phyloP scores from a whole-genome alignment of 2,329 filamentous ascomycete genomes.

The Colletotrichum shisoi region DNA sequence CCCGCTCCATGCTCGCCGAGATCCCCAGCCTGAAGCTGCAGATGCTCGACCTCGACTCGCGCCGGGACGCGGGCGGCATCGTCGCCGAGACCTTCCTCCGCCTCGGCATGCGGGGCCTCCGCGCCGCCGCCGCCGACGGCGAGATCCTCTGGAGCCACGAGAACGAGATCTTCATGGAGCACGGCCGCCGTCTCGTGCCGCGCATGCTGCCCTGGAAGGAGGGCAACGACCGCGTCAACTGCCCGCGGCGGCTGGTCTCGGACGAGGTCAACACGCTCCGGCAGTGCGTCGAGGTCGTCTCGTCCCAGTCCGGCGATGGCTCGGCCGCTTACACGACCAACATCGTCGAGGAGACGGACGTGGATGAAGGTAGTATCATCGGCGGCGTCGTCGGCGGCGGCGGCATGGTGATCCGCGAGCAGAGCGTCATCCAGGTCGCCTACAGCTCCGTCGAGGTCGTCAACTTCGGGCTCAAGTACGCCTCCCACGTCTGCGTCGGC shows the following conservation, averaged over 20 bases:
- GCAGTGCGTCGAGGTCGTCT: slow-evolving; percentile 45
- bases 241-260: slow-evolving; percentile 49
- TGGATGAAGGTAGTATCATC: slow-evolving; percentile 26
- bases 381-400: not conserved
- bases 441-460: slow-evolving; percentile 50
- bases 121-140: slow-evolving; percentile 9
- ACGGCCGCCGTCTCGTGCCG: slow-evolving; percentile 48
- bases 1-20: slow-evolving; percentile 37
- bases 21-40: slow-evolving; percentile 38
- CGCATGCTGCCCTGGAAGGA: slow-evolving; percentile 52
- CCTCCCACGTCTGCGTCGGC: slow-evolving; percentile 48
- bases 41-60: slow-evolving; percentile 39
- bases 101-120: slow-evolving; percentile 25
- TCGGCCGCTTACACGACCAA: slow-evolving; percentile 41
- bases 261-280: slow-evolving; percentile 47
- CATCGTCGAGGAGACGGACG: slow-evolving; percentile 32
- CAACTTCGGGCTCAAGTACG: slow-evolving; percentile 41
- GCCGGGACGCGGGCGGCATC: not conserved
- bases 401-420: not conserved
- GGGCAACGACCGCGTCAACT: slow-evolving; percentile 52
- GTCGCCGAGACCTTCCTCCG: slow-evolving; percentile 35
- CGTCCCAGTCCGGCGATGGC: slow-evolving; percentile 34
- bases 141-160: slow-evolving; percentile 35
- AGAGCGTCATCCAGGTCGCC: slow-evolving; percentile 45
- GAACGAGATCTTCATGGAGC: slow-evolving; percentile 48